Percentiles rank a stretch among this genome's conserved stretches.
Conservation (phyloP, 805 yeast genomes). For the Candida loeiensis region DNA sequence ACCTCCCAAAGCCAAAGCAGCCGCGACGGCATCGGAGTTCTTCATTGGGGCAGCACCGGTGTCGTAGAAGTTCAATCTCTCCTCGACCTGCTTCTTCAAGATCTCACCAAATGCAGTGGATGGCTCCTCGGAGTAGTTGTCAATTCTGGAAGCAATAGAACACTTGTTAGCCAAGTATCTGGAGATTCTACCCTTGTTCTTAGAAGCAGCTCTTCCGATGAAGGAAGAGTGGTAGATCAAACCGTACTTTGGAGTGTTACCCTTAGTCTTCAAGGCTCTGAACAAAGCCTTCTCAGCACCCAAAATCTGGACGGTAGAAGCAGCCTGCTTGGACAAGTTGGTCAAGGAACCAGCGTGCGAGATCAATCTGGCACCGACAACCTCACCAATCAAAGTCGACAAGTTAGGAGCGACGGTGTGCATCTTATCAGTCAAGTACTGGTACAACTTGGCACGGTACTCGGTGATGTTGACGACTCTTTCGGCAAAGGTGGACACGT, state of each 20-base stretch:
- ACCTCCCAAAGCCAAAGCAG: constrained; percentile 72
- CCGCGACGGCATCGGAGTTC: constrained; percentile 89
- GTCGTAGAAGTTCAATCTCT: constrained; percentile 91
- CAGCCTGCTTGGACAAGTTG: constrained; percentile 95
- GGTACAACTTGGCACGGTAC: constrained; percentile 79
- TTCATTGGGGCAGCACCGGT: constrained; percentile 97
- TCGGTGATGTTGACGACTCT: constrained; percentile 90
- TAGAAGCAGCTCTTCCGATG: constrained; percentile 89
- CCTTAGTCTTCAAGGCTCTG: constrained; percentile 94
- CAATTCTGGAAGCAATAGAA: constrained; percentile 98
- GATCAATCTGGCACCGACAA: constrained; percentile 96
- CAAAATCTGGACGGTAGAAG: constrained; percentile 95
- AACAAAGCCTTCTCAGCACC: constrained; percentile 97
- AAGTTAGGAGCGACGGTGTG: constrained; percentile 96
- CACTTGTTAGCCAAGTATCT: constrained; percentile 98
- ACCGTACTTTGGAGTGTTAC: constrained; percentile 96
- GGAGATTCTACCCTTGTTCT: constrained; percentile 98
- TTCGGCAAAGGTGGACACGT: constrained; percentile 86
- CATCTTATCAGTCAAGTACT: constrained; percentile 93
- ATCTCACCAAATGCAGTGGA: constrained; percentile 84
- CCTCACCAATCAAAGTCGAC: constrained; percentile 96
- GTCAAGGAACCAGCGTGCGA: constrained; percentile 98
- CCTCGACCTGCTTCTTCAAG: constrained; percentile 95
- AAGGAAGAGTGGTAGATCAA: constrained; percentile 92
- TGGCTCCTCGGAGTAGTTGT: constrained; percentile 94